A percentile compares a stretch with the other conserved stretches of the same genome.
These are phyloP conservation scores for Fraxinus floribunda DNA, from an alignment of 305 asterid genomes.

Conservation along the genomic window DNA sequence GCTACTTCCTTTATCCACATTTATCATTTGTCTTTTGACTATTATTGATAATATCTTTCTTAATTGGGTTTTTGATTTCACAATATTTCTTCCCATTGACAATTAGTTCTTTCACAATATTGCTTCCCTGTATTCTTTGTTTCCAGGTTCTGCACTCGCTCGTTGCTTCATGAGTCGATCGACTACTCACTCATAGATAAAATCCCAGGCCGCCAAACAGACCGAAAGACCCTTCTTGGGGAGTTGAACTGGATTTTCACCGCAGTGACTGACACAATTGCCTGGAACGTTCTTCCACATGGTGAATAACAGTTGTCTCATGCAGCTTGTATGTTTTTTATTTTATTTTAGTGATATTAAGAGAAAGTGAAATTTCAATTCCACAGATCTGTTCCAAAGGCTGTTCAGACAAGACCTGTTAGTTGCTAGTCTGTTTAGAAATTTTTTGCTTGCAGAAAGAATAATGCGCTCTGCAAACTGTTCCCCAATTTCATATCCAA, in stretches of 20 bases:
- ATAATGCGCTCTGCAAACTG: slow-evolving; percentile 99
- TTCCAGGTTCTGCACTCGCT: slow-evolving; percentile 91
- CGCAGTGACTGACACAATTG: slow-evolving; percentile 98
- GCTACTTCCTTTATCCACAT: not conserved
- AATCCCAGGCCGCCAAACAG: slow-evolving; percentile 99
- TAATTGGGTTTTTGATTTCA: not conserved
- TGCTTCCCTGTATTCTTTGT: slow-evolving; percentile 1
- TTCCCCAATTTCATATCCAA: slow-evolving; percentile 89
- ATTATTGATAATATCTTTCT: not conserved
- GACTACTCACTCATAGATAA: slow-evolving; percentile 85
- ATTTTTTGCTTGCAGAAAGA: slow-evolving; percentile 75
- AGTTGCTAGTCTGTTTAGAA: slow-evolving; percentile 57
- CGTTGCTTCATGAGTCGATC: slow-evolving; percentile 82
- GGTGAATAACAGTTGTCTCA: slow-evolving; percentile 48
- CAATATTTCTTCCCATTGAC: not conserved
- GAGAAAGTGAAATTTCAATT: slow-evolving; percentile 26
- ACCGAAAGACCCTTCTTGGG: slow-evolving; percentile 98
- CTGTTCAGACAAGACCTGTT: slow-evolving; percentile 69
- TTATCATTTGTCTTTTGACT: not conserved
- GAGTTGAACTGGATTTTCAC: slow-evolving; percentile 99
- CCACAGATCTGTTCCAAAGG: slow-evolving; percentile 89
- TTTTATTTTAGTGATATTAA: slow-evolving; percentile 27
- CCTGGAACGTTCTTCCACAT: slow-evolving; percentile 99
- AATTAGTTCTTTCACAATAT: not conserved
- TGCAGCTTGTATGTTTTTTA: slow-evolving; percentile 8